Conservation (phyloP, 1,284 basidiomycete species). For the Jaminaea rosea region DNA sequence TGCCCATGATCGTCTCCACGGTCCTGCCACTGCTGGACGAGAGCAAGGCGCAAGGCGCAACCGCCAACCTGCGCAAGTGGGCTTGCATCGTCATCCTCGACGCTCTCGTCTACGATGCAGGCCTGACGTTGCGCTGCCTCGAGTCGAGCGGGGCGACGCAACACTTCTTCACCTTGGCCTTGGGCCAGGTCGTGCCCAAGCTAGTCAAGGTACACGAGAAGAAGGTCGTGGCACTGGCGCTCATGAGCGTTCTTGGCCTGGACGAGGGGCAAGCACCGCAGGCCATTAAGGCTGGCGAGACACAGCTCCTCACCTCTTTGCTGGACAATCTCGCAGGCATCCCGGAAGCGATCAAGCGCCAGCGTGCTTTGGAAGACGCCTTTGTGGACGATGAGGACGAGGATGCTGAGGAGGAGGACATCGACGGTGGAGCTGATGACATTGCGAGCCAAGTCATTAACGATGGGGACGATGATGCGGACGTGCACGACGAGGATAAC, state of each 20-base stretch:
- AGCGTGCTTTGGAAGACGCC: slow-evolving; percentile 31
- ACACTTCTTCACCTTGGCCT: slow-evolving; percentile 70
- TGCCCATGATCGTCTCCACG: slow-evolving; percentile 26
- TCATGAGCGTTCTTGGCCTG: slow-evolving; percentile 48
- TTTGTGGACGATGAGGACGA: slow-evolving; percentile 35
- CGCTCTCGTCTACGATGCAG: slow-evolving; percentile 73
- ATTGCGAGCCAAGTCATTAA: slow-evolving; percentile 9
- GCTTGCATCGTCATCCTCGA: slow-evolving; percentile 76
- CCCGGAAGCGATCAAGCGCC: slow-evolving; percentile 32
- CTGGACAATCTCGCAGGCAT: slow-evolving; percentile 28
- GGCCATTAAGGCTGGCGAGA: slow-evolving; percentile 16
- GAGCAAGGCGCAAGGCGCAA: slow-evolving; percentile 32
- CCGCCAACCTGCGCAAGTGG: slow-evolving; percentile 62
- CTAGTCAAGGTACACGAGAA: slow-evolving; percentile 84
- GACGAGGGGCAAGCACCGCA: slow-evolving; percentile 24
- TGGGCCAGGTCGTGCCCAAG: slow-evolving; percentile 55
- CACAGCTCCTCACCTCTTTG: slow-evolving; percentile 27
- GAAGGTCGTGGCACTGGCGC: slow-evolving; percentile 67
- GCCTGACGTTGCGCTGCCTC: slow-evolving; percentile 65
- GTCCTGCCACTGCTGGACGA: slow-evolving; percentile 19
- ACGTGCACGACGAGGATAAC: slow-evolving; percentile 44
- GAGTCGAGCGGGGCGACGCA: slow-evolving; percentile 59
- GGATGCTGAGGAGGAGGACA: slow-evolving; percentile 9
- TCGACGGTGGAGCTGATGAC: slow-evolving; percentile 22
- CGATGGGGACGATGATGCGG: slow-evolving; percentile 39